phyloP scores from a whole-genome alignment of 345 rosid species.

The Syzygium aqueum region DNA sequence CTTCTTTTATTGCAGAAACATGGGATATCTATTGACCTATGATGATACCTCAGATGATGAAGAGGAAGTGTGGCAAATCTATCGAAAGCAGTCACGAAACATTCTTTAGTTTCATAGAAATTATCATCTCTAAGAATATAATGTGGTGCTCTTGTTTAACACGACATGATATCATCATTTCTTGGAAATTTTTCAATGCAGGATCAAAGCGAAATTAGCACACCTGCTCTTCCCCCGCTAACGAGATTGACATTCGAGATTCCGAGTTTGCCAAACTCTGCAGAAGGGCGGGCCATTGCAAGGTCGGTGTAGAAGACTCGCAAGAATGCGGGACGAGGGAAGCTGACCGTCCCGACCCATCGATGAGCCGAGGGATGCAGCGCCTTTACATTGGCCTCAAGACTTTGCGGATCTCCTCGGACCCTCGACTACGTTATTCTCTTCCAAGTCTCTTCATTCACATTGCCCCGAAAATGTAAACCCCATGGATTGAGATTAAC shows the following conservation, averaged over 20 bases:
- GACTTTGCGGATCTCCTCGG: no score
- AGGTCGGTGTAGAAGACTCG: constrained; percentile 19
- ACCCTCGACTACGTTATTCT: no score
- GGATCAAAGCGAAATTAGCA: constrained; percentile 63
- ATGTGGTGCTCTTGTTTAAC: neutral
- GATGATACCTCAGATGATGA: neutral
- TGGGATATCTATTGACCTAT: neutral
- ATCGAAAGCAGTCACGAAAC: neutral
- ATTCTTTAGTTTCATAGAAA: neutral
- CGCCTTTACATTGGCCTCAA: no score
- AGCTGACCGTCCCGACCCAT: constrained; percentile 54
- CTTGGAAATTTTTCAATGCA: constrained; percentile 5
- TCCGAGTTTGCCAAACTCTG: constrained; percentile 54
- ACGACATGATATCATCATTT: neutral
- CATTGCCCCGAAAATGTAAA: no score
- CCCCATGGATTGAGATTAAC: no score
- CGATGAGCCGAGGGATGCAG: constrained; percentile 58
- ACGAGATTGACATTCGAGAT: constrained; percentile 66
- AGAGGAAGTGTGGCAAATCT: neutral
- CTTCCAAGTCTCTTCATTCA: no score
- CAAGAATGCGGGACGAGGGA: constrained; percentile 5
- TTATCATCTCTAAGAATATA: neutral
- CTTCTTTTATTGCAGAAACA: neutral
- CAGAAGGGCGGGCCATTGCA: constrained; percentile 60
- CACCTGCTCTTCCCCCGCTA: constrained; percentile 62